Evolutionary conservation across 805 yeast genomes (phyloP), one percentile per base, ranked within the genome.

Genomic region (Saccharomycopsis guyanensis): DNA sequence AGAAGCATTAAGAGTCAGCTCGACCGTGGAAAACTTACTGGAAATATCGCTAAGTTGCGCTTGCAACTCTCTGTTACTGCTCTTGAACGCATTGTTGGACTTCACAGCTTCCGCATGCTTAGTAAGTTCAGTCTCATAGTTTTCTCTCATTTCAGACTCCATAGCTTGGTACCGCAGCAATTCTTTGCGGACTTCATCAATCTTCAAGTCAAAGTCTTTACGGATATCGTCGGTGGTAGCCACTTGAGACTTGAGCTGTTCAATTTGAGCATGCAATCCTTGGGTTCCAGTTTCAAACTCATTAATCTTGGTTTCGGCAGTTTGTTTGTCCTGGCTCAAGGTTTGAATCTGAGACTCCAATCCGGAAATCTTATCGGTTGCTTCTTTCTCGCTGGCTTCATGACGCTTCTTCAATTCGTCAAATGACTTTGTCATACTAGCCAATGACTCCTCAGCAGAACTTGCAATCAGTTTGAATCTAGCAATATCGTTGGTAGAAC

Each of bases 361-460:
- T 1, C 41, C 38, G 2, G 46, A 34, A 7, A 59, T 53, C 8
- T 53, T 50, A 2, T 43, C 46, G 18, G 51, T 42, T 0, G 36
- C 20, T 19, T 42, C 31, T 7, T 29, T 23, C 33, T 39, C 8
- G 3, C 4, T 18, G 3, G 34, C 31, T 8, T 42, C 46, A 19
- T 65, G 46, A 2, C 52, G 42, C 7, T 52, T 49, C 52, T 70
- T 72, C 52, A 61, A 71, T 40, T 61, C 62, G 41, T 72, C 86
- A 57, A 73, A 82, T 1, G 80, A 66, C 18, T 66, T 64, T 24
- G 75, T 78, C 49, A 85, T 66, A 39, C 71, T 67, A 33, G 65
- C 62, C 33, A 86, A 66, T 3, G 88, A 78, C 43, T 73, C 75
- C 57, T 86, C 94, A 3, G 86, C 76, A 12, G 83, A 76, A 43